Evolutionary conservation across 192 early-diverging fungal species (phyloP).

Genomic region (Entophlyctis luteolus): DNA sequence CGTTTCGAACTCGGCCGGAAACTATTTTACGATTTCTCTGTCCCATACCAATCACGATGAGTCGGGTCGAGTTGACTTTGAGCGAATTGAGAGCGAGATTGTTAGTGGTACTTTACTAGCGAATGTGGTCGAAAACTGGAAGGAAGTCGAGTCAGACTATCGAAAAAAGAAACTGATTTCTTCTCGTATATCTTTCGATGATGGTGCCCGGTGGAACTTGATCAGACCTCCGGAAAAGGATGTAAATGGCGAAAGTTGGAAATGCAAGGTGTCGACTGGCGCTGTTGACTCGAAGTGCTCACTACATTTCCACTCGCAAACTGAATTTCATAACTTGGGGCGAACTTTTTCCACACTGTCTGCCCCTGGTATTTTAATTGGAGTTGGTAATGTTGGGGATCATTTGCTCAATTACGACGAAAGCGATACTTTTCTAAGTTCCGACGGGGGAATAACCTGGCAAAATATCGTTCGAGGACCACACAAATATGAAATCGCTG

Average conservation of each 20-base stretch:
- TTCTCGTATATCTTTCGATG: slow-evolving; percentile 80
- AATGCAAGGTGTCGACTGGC: slow-evolving; percentile 45
- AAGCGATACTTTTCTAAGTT: slow-evolving; percentile 81
- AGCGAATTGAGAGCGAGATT: slow-evolving; percentile 70
- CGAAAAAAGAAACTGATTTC: slow-evolving; percentile 55
- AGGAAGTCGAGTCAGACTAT: slow-evolving; percentile 45
- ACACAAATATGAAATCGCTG: slow-evolving; percentile 79
- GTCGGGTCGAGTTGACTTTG: slow-evolving; percentile 82
- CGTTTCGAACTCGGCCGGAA: slow-evolving; percentile 85
- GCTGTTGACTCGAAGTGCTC: slow-evolving; percentile 53
- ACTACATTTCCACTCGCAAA: slow-evolving; percentile 84
- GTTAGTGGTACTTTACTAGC: slow-evolving; percentile 75
- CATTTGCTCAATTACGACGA: slow-evolving; percentile 66
- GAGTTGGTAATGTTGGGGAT: slow-evolving; percentile 81
- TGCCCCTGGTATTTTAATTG: slow-evolving; percentile 83
- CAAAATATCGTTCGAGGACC: slow-evolving; percentile 59
- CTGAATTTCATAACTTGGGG: slow-evolving; percentile 61
- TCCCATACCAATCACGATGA: slow-evolving; percentile 76
- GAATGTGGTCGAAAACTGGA: slow-evolving; percentile 80
- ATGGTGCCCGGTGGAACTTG: slow-evolving; percentile 72
- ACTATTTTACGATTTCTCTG: slow-evolving; percentile 72
- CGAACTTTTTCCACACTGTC: slow-evolving; percentile 67
- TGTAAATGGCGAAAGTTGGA: slow-evolving; percentile 49
- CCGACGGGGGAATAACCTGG: slow-evolving; percentile 83
- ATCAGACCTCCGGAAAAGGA: slow-evolving; percentile 64